Conservation (phyloP, 1,284 basidiomycete species). For the Heimioporus retisporus region DNA sequence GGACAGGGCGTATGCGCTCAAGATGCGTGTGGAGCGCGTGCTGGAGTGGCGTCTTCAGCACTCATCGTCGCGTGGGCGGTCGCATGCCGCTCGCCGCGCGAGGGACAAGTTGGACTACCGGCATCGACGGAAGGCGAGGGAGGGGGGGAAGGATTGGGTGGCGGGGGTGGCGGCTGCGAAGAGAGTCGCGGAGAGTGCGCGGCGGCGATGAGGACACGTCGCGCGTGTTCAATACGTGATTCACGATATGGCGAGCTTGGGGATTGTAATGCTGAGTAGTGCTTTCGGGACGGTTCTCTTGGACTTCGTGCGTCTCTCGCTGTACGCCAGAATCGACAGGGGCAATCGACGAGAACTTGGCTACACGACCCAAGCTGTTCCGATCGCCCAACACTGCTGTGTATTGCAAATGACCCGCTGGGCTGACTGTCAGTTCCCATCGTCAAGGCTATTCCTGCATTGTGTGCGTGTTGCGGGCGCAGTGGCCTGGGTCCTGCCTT, state of each 20-base stretch:
- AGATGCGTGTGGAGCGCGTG: constrained; percentile 73
- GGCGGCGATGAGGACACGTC: neutral
- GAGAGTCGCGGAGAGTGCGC: constrained; percentile 21
- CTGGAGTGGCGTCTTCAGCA: constrained; percentile 73
- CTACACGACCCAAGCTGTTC: no score
- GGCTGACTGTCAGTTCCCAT: no score
- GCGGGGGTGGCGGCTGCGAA: constrained; percentile 35
- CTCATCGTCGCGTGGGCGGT: constrained; percentile 38
- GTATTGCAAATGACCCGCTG: no score
- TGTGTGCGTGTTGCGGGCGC: no score
- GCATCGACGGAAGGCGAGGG: constrained; percentile 17
- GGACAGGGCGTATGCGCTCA: constrained; percentile 62
- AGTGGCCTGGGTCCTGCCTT: no score
- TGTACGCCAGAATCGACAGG: no score
- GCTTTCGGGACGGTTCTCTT: constrained; percentile 21
- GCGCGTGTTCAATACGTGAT: neutral
- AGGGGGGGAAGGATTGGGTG: constrained; percentile 23
- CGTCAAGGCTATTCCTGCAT: no score
- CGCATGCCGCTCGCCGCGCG: neutral
- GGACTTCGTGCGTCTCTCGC: no score
- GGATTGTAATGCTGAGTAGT: no score
- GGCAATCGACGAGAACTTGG: no score
- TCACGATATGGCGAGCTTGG: neutral
- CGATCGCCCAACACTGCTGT: no score
- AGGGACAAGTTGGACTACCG: constrained; percentile 31